Base-by-base conservation (phyloP, 2,329 filamentous ascomycete genomes). In the Cladophialophora carrionii region DNA sequence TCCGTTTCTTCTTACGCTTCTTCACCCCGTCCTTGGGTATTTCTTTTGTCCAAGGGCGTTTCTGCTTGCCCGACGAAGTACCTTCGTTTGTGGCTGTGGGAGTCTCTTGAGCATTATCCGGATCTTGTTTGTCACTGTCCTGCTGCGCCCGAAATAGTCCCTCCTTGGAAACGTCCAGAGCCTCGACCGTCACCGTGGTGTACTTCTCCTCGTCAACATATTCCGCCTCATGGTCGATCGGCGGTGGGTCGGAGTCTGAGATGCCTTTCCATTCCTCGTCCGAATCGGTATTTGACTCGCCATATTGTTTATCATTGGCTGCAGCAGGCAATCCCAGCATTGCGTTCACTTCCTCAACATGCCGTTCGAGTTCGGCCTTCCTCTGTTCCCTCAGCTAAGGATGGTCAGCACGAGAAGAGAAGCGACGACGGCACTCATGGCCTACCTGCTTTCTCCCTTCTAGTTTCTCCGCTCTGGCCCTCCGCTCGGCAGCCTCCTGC, bases 201-300 rank as follows among this genome's bases (percentile, higher is more conserved):
- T 92, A 97, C 75, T 90, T 90, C 77, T 97, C 94, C 76, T 98
- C 95, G 76, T 99, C 95, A 70, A 97, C 86, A 78, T 97, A 99
- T 77, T 98, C 92, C 71, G 94, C 92, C 76, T 96, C 90, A 71
- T 91, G 88, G 74, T 96, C 88, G 52, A 95, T 78, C 46, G 76
- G 78, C 20, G 79, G 78, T 41, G 73, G 68, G 24, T 72, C 56
- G 64, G 76, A 70, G 54, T 89, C 87, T 22, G 83, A 80, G 59
- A 92, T 83, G 0, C 89, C 90, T 58, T 82, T 82, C 87, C 89
- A 92, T 72, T 87, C 85, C 0, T 81, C 80, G 17, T 78, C 60
- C 78, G n/a, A 77, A 74, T 67, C 72, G 29, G 77, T 80, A 1
- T 76, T 76, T 7, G 75, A 76, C 4, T 76, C 72, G 17, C 75